Evolutionary conservation across 495 filamentous ascomycete species (phyloP).

Genomic region (Astrothelium macrocarpum): DNA sequence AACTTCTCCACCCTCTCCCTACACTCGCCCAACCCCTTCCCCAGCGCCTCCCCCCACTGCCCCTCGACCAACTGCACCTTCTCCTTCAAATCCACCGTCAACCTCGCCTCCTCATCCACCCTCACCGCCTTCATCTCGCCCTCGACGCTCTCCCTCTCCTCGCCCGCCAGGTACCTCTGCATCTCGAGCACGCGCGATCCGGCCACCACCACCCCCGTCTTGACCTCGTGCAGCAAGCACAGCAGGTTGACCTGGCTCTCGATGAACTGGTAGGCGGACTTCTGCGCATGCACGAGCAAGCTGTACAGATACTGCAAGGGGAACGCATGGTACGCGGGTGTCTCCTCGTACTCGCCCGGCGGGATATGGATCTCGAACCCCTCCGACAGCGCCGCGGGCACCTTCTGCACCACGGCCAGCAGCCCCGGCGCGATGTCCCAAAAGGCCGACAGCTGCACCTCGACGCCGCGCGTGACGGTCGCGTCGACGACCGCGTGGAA

Average conservation of each 20-base stretch:
- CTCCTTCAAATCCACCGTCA: conserved; percentile 86
- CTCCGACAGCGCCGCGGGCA: conserved; percentile 41
- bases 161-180: conserved; percentile 48
- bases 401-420: conserved; percentile 61
- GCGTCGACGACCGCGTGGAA: conserved; percentile 75
- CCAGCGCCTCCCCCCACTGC: conserved; percentile 67
- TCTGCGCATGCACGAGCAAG: conserved; percentile 75
- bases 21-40: conserved; percentile 46
- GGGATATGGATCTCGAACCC: conserved; percentile 54
- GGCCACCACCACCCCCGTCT: conserved; percentile 61
- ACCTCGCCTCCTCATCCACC: conserved; percentile 50
- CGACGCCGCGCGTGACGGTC: conserved; percentile 79
- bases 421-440: conserved; percentile 94
- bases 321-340: conserved; percentile 63
- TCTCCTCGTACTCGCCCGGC: conserved; percentile 68
- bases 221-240: conserved; percentile 89
- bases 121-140: conserved; percentile 51
- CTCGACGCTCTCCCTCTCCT: conserved; percentile 39
- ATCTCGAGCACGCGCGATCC: conserved; percentile 44
- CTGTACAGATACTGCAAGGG: conserved; percentile 84
- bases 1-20: conserved; percentile 37
- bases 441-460: conserved; percentile 82
- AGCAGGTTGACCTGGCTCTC: conserved; percentile 88
- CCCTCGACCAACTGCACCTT: conserved; percentile 83
- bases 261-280: conserved; percentile 90